Conservation (phyloP, 495 filamentous ascomycete species). For the Neurospora sp. region DNA sequence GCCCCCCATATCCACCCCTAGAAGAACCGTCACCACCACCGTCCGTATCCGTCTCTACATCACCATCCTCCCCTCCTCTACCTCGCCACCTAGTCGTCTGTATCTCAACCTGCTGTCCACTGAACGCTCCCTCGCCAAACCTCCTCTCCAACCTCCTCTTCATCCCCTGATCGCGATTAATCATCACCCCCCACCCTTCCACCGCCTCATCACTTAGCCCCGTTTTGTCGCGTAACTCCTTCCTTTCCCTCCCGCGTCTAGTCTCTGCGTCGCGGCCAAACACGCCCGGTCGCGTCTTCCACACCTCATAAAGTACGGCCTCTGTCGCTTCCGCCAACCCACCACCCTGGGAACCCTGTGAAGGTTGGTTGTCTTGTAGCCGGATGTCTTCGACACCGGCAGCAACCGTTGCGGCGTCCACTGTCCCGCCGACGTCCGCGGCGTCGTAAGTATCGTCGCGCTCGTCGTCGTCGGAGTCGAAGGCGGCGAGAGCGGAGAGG, state of each 20-base stretch:
- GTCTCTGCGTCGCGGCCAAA: conserved; percentile 64
- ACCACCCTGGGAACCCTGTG: background rate
- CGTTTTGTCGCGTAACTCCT: conserved; percentile 60
- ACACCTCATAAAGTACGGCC: conserved; percentile 57
- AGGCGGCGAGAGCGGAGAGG: conserved; percentile 78
- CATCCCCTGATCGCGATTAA: conserved; percentile 57
- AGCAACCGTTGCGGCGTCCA: conserved; percentile 41
- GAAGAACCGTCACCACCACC: conserved; percentile 2
- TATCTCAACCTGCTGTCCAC: conserved; percentile 51
- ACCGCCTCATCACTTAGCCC: conserved; percentile 90
- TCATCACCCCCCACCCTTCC: conserved; percentile 89
- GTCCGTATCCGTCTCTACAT: conserved; percentile 24
- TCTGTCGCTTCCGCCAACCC: conserved; percentile 31
- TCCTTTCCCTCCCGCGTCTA: conserved; percentile 50
- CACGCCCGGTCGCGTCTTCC: conserved; percentile 46
- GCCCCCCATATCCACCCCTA: conserved; percentile 24
- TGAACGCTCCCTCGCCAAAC: conserved; percentile 42
- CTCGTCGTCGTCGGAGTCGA: conserved; percentile 94
- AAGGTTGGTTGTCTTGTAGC: background rate
- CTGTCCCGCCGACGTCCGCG: conserved; percentile 79
- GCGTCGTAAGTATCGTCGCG: conserved; percentile 94
- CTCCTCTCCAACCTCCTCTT: conserved; percentile 55
- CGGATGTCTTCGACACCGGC: conserved; percentile 27
- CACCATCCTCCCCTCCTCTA: conserved; percentile 35
- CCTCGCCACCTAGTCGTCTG: conserved; percentile 52